A percentile compares a stretch with the other conserved stretches of the same genome.
Evolutionary conservation across 1,139 yeast genomes (phyloP).

Genomic region (Geotrichum carabidarum): DNA sequence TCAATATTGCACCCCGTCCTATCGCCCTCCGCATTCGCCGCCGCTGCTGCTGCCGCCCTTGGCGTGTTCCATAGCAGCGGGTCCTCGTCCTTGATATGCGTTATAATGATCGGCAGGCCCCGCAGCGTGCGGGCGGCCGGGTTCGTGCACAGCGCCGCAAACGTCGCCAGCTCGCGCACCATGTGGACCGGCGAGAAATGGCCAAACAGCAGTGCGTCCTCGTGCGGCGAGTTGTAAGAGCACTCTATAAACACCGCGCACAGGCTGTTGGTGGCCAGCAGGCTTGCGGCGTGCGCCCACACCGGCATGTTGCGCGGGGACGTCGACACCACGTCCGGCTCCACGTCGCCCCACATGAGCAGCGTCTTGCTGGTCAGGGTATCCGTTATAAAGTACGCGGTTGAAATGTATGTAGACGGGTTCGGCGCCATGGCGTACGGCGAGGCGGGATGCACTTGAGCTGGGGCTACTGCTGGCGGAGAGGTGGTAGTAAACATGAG

Average conservation of each 20-base stretch:
- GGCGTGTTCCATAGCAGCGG: conserved; percentile 16
- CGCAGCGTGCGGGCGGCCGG: conserved; percentile 29
- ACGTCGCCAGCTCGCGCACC: conserved; percentile 48
- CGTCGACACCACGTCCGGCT: conserved; percentile 53
- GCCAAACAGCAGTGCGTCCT: conserved; percentile 56
- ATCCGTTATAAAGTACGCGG: conserved; percentile 52
- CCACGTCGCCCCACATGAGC: conserved; percentile 76
- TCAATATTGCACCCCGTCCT: conserved; percentile 8
- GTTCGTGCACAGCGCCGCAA: conserved; percentile 7
- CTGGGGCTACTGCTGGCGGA: background rate
- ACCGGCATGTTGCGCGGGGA: conserved; percentile 44
- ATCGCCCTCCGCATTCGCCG: conserved; percentile 3
- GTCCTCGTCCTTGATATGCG: conserved; percentile 62
- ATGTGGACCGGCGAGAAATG: conserved; percentile 69
- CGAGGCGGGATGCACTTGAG: background rate
- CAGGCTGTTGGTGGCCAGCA: conserved; percentile 41
- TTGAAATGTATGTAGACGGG: conserved; percentile 39
- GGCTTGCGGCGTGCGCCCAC: conserved; percentile 55
- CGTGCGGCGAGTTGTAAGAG: conserved; percentile 51
- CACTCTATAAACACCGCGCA: conserved; percentile 70
- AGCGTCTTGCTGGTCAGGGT: conserved; percentile 37
- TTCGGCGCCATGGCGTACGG: conserved; percentile 26
- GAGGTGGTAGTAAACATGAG: background rate
- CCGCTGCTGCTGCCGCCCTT: conserved; percentile 6
- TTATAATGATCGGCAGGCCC: conserved; percentile 54